phyloP scores from a whole-genome alignment of 2,329 filamentous ascomycete species.

The Cadophora malorum region DNA sequence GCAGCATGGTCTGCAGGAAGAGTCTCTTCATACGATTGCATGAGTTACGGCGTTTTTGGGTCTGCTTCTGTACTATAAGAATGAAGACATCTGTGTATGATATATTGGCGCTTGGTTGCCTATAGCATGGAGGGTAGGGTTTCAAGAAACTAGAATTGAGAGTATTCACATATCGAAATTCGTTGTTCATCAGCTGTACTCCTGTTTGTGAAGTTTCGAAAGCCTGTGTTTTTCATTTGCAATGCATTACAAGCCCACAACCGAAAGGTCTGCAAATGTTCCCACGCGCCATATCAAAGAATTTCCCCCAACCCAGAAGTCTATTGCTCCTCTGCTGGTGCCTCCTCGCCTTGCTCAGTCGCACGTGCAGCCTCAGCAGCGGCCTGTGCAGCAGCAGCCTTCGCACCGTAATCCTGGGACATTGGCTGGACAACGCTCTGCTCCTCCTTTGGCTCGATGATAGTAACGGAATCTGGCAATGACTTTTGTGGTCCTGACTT shows the following conservation, averaged over 20 bases:
- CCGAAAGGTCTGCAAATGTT: constrained; percentile 43
- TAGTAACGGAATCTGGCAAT: constrained; percentile 97
- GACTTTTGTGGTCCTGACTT: constrained; percentile 98
- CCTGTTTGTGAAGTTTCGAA: constrained; percentile 31
- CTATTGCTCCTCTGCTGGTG: constrained; percentile 49
- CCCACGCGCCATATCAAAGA: constrained; percentile 44
- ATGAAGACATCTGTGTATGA: constrained; percentile 37
- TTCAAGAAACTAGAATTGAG: constrained; percentile 19
- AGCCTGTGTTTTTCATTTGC: constrained; percentile 41
- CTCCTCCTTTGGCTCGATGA: constrained; percentile 99
- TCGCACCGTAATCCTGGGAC: constrained; percentile 98
- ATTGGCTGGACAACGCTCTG: constrained; percentile 91
- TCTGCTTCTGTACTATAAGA: constrained; percentile 31
- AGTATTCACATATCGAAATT: constrained; percentile 22
- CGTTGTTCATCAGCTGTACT: constrained; percentile 17
- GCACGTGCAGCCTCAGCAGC: constrained; percentile 66
- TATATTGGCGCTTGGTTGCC: constrained; percentile 29
- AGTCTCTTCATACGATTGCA: constrained; percentile 37
- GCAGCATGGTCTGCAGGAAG: constrained; percentile 36
- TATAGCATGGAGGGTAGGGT: constrained; percentile 22
- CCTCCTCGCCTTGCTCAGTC: constrained; percentile 58
- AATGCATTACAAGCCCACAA: constrained; percentile 44
- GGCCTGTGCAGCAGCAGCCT: constrained; percentile 75
- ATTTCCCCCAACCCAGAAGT: constrained; percentile 33
- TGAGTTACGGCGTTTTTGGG: constrained; percentile 36